Evolutionary conservation across 1,284 basidiomycete genomes (phyloP), one percentile per base, ranked within the genome.

Genomic region (Cutaneotrichosporon sp.): DNA sequence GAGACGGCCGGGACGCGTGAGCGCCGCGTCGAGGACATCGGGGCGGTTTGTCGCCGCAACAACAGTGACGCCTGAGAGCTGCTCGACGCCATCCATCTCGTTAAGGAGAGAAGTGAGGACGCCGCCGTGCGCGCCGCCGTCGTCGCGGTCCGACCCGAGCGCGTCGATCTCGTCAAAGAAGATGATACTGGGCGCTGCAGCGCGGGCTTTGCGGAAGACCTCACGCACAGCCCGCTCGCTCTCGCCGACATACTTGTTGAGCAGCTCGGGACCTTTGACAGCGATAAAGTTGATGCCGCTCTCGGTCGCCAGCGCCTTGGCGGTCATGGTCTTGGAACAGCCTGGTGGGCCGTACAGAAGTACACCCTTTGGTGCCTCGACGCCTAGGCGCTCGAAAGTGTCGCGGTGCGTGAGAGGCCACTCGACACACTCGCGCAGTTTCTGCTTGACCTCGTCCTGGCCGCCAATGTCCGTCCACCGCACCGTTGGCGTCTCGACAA

Each of bases 131-230:
- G 84, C 80, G 8, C 53, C 77, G 43, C 85, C 84, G 3, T 80
- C 78, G 2, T 83, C 81, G 33, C 96, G 82, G 0, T 88, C 85
- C 0, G 84, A 83, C 0, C 89, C 92, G 1, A 99, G 80, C 0
- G 93, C 92, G 68, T 99, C 96, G 46, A 99, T 90, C 74, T 98
- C 96, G 69, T 99, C 96, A 67, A 99, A 94, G 75, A 99, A 97
- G 46, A 99, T 80, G 63, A 98, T 94, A 1, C 90, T 91, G 0
- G 96, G 96, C 0, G 93, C 83, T 1, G 91, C 92, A 0, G 88
- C 88, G 34, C 94, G 81, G 0, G 96, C 96, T 75, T 96, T 97
- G 47, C 88, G 80, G 75, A 99, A 99, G 45, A 96, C 86, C 63
- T 98, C 94, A 23, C 96, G 81, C 5, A 98, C 87, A 0, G 91